Conservation (phyloP, 805 yeast species). For the Saturnispora silvae region DNA sequence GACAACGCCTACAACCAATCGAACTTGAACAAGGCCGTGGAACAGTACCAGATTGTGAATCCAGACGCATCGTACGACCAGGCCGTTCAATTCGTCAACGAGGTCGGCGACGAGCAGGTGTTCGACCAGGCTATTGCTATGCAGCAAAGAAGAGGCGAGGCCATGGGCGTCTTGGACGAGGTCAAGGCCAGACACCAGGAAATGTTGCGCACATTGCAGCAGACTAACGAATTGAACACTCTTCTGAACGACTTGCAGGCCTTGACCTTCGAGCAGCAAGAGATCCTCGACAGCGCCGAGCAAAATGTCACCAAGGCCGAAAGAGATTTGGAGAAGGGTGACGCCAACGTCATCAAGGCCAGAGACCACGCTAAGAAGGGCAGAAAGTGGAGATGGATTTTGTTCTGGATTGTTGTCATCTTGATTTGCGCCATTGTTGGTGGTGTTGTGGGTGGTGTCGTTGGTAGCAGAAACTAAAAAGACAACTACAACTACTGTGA, state of each 20-base stretch:
- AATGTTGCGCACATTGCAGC: constrained; percentile 85
- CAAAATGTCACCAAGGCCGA: constrained; percentile 76
- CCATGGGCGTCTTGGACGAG: constrained; percentile 88
- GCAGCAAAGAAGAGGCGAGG: constrained; percentile 87
- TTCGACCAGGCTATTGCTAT: constrained; percentile 87
- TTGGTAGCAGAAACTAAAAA: constrained; percentile 23
- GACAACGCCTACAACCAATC: constrained; percentile 82
- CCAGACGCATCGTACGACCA: constrained; percentile 80
- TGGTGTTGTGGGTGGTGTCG: constrained; percentile 54
- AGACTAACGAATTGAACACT: constrained; percentile 92
- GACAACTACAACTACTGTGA: too few species aligned
- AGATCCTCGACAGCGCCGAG: constrained; percentile 71
- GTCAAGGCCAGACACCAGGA: constrained; percentile 95
- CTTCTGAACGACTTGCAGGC: constrained; percentile 94
- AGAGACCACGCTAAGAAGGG: constrained; percentile 80
- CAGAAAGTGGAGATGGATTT: constrained; percentile 84
- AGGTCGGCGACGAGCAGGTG: constrained; percentile 78
- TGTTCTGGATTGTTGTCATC: constrained; percentile 52
- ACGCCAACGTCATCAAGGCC: constrained; percentile 87
- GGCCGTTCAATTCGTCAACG: constrained; percentile 76
- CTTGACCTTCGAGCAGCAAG: constrained; percentile 91
- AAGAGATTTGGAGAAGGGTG: constrained; percentile 85
- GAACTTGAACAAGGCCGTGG: constrained; percentile 77
- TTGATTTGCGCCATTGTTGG: constrained; percentile 56
- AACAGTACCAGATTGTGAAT: constrained; percentile 84